These are phyloP conservation scores for Musa balbisiana DNA, from an alignment of 202 grass and related monocot species.

Conservation along the genomic window DNA sequence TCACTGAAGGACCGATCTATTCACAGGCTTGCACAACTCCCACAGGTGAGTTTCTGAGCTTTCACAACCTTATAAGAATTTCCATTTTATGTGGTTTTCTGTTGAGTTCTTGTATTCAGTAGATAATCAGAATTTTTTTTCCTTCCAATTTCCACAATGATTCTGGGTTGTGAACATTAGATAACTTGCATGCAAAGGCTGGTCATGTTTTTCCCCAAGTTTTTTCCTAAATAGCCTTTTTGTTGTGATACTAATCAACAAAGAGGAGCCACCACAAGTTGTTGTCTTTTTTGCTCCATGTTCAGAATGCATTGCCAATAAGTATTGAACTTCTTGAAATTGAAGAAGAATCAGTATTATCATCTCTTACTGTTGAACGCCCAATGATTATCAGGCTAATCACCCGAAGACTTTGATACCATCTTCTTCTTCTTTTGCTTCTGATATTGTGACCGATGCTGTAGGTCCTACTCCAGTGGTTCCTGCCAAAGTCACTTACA, in stretches of 20 bases:
- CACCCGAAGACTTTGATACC: slow-evolving; percentile 47
- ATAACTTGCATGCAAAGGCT: not conserved
- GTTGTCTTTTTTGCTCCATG: not conserved
- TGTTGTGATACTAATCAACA: not conserved
- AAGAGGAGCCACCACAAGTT: not conserved
- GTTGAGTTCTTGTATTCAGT: not conserved
- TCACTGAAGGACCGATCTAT: slow-evolving; percentile 36
- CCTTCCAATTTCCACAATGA: not conserved
- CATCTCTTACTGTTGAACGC: slow-evolving; percentile 8
- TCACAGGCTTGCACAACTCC: slow-evolving; percentile 36
- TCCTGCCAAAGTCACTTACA: slow-evolving; percentile 81
- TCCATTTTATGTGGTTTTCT: not conserved
- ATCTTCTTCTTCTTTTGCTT: slow-evolving; percentile 27
- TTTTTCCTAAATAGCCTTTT: not conserved
- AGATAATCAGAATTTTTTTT: not conserved
- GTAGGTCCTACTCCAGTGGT: slow-evolving; percentile 38
- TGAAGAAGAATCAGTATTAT: not conserved
- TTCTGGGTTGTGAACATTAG: not conserved
- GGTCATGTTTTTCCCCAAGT: not conserved
- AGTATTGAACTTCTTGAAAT: not conserved
- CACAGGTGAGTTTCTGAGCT: slow-evolving; percentile 43
- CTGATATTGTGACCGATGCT: slow-evolving; percentile 36
- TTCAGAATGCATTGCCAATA: not conserved
- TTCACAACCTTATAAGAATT: not conserved
- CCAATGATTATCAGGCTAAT: slow-evolving; percentile 31